Base-by-base conservation (phyloP, 768 basidiomycete species). In the Panus rudis region DNA sequence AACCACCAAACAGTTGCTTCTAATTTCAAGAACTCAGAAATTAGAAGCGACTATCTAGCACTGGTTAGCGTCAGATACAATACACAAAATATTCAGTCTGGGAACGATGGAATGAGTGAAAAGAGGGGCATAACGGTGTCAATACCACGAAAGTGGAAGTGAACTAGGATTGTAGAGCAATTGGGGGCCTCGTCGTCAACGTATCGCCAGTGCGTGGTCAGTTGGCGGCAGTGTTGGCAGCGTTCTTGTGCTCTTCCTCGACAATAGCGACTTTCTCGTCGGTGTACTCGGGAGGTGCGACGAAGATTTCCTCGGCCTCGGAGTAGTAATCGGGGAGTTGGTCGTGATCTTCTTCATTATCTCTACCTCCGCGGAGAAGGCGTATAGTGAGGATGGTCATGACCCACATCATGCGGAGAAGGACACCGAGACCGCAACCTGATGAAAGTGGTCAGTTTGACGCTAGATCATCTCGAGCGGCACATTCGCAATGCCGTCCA, bases 371-470 rank as follows among this genome's bases (percentile, higher is more conserved):
- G 8, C 64, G 63, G 58, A 81, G 51, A 27, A 75, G 56, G 53
- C 88, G 84, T 53, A 70, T 75, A 25, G 70, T 54, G 49, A 91
- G 63, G 47, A 90, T 63, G 23, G 70, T 57, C 51, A 89, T 55
- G 50, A 90, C 86, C 73, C 75, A 90, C 58, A 87, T 54, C 81
- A 90, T 87, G 58, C 88, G 72, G 45, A 90, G 61, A 20, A 91
- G 72, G 33, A 89, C 87, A 42, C 88, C 88, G 41, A 89, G 75
- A 39, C 87, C 87, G 53, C 84, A 88, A n/a, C 86, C 85, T 87
- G 50, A 24, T n/a, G n/a, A n/a, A 43, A 45, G 32, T 4, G 22
- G 16, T 35, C 7, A 35, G 33, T 17, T 31, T 31, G 17, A 19
- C 13, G 11, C 20, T 22, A n/a, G 14, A 16, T 39, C 3, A 21